Conservation (phyloP, 164 flowering plant species). For the Chloranthus sessilifolius region DNA sequence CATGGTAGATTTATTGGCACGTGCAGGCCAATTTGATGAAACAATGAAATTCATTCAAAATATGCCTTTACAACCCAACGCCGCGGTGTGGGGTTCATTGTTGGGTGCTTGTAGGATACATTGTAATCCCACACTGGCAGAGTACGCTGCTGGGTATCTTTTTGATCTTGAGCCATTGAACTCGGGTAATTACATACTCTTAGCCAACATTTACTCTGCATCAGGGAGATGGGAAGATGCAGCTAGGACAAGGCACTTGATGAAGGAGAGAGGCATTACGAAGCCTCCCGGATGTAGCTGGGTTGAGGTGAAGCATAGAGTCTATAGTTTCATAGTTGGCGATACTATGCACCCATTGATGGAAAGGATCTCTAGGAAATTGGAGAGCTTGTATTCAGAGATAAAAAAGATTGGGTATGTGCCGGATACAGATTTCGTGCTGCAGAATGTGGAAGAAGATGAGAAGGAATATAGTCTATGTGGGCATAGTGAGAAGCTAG, state of each 20-base stretch:
- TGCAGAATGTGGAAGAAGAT: slow-evolving; percentile 32
- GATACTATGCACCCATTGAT: slow-evolving; percentile 27
- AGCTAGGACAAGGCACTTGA: slow-evolving; percentile 20
- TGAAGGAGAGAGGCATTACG: slow-evolving; percentile 30
- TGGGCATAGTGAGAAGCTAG: slow-evolving; percentile 42
- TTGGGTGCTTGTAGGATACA: slow-evolving; percentile 39
- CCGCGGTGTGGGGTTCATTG: slow-evolving; percentile 34
- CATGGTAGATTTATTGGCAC: slow-evolving; percentile 33
- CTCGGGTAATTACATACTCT: slow-evolving; percentile 28
- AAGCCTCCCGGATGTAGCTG: slow-evolving; percentile 44
- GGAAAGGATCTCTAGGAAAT: slow-evolving; percentile 19
- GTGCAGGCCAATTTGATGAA: slow-evolving; percentile 31
- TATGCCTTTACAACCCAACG: slow-evolving; percentile 40
- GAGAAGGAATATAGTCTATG: slow-evolving; percentile 30
- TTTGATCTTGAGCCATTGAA: slow-evolving; percentile 28
- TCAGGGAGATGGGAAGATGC: slow-evolving; percentile 36
- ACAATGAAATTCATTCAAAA: slow-evolving; percentile 22
- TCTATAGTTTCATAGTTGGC: slow-evolving; percentile 33
- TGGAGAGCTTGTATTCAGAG: slow-evolving; percentile 22
- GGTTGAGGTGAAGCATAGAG: slow-evolving; percentile 27
- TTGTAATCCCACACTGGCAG: slow-evolving; percentile 24
- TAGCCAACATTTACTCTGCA: slow-evolving; percentile 30
- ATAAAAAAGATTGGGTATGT: slow-evolving; percentile 34
- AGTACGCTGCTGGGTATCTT: slow-evolving; percentile 24
- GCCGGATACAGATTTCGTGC: slow-evolving; percentile 29